Base-by-base conservation (phyloP, 2,329 filamentous ascomycete genomes). In the Zymoseptoria tritici region DNA sequence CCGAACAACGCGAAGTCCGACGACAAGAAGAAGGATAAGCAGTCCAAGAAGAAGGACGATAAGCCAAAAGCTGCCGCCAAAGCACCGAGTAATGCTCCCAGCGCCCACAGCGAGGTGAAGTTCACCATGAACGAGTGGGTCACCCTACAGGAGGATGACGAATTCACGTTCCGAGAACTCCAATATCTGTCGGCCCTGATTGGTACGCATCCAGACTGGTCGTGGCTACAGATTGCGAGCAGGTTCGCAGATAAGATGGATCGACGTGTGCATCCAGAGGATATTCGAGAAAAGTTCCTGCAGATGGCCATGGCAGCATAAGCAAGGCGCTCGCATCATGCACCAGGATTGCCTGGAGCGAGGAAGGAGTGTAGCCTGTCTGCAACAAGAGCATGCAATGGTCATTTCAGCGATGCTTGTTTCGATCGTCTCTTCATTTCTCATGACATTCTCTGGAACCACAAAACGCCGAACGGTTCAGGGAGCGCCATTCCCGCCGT, bases 211-310 rank as follows among this genome's bases (percentile, higher is more conserved):
- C 42, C 56, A 29, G 53, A 57, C 69, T 49, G 75, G 63, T 75
- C 76, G 50, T 83, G 80, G 80, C 62, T 77, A 13, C 68, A 76
- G 4, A 71, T 83, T 2, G 76, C 77, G 53, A 76, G 75, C 56
- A 70, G 72, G 22, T 82, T 82, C 71, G 76, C 72, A 57, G 78
- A 81, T 57, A 75, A 75, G 68, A 83, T 79, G 1, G 80, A 80
- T 2, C 72, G 78, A 49, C 69, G 72, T 3, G 64, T 82, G 24
- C 72, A 75, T 62, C 72, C 77, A 0, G 73, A 77, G 3, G 73
- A 77, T 21, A 73, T 80, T 36, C 70, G 73, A 64, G 72, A 75
- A 61, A 79, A 77, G 67, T 72, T 80, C 54, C 67, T 69, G 58
- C 60, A 60, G 49, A 63, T 73, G 60, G 63, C 31, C 54, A 46